phyloP scores from a whole-genome alignment of 202 grass and related monocot species.

The Schoenoplectus tabernaemontani region DNA sequence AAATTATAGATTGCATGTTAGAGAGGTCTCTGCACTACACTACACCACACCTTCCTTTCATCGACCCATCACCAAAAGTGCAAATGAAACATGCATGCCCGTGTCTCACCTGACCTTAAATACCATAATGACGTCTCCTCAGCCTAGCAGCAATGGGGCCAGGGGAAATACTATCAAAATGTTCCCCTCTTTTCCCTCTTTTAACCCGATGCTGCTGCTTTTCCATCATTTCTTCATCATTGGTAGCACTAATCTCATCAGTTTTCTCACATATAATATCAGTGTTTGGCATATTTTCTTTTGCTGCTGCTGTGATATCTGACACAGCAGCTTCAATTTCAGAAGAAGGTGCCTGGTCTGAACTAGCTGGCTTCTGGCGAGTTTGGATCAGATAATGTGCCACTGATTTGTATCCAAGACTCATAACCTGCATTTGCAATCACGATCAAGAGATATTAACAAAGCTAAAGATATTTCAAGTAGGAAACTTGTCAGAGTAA shows the following conservation, averaged over 20 bases:
- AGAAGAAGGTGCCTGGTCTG: constrained; percentile 26
- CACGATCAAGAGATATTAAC: neutral
- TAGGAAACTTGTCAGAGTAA: neutral
- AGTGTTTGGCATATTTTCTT: neutral
- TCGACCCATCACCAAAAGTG: neutral
- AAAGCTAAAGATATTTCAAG: neutral
- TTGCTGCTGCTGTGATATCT: neutral
- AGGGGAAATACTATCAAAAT: neutral
- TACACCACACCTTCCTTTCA: neutral
- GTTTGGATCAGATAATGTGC: constrained; percentile 86
- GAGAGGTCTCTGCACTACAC: neutral
- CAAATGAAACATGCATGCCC: neutral
- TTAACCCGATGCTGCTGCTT: neutral
- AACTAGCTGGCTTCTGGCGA: constrained; percentile 15
- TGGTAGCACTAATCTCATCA: neutral
- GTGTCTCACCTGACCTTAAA: neutral
- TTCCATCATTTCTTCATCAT: neutral
- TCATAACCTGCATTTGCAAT: constrained; percentile 37
- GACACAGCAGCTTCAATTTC: neutral
- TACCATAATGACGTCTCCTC: constrained; percentile 8
- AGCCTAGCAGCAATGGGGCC: neutral
- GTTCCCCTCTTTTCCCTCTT: neutral
- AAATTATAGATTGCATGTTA: neutral
- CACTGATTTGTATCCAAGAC: constrained; percentile 76
- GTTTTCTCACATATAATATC: neutral